Conservation (phyloP, 306 rosid genomes). For the Quercus alba region DNA sequence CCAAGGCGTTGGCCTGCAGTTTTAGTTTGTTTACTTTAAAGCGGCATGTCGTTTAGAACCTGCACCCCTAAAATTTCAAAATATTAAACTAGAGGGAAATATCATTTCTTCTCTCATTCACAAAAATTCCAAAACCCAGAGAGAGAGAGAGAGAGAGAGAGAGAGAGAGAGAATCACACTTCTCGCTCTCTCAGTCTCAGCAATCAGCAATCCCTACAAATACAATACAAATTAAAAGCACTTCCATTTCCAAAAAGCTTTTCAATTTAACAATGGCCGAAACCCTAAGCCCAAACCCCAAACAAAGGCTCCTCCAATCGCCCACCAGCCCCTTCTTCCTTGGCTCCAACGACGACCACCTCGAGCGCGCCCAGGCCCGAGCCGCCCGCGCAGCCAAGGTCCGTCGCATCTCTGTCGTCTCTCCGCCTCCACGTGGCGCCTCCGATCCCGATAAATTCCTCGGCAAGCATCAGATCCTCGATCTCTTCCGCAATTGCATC, state of each 20-base stretch:
- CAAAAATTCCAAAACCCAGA: not conserved
- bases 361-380: conserved; percentile 86
- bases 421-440: conserved; percentile 22
- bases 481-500: conserved; percentile 91
- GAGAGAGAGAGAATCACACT: not conserved
- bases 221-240: not conserved
- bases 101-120: not conserved
- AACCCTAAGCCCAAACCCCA: conserved; percentile 61
- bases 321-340: conserved; percentile 79
- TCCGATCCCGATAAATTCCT: conserved; percentile 45
- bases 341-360: conserved; percentile 87
- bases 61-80: conserved; percentile 28
- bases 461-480: conserved; percentile 79
- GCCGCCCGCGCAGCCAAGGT: conserved; percentile 88
- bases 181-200: too few species aligned
- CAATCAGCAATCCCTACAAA: too few species aligned
- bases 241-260: not conserved
- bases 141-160: not conserved
- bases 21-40: not conserved
- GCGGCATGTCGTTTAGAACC: not conserved
- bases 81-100: conserved; percentile 62
- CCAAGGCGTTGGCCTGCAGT: too few species aligned
- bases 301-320: conserved; percentile 71
- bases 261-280: conserved; percentile 50
- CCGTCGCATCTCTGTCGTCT: conserved; percentile 53